Conservation (phyloP, 495 filamentous ascomycete species). For the Penicillium cinerascens region DNA sequence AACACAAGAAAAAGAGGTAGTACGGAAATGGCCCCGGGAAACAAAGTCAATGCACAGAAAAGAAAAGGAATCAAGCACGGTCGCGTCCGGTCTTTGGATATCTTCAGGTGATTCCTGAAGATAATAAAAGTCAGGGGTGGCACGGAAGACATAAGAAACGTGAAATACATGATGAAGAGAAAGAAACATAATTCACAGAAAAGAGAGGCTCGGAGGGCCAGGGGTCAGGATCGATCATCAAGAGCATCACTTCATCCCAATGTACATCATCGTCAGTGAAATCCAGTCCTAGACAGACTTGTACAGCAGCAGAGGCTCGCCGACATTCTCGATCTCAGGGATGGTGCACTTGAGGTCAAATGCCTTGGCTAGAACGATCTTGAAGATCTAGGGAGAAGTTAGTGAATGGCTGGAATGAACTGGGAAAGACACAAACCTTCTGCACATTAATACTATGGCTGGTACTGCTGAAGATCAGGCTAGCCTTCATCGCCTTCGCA, state of each 20-base stretch:
- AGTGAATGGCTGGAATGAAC: conserved; percentile 1
- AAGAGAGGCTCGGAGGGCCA: conserved; percentile 18
- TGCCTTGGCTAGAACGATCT: conserved; percentile 96
- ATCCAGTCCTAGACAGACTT: conserved; percentile 58
- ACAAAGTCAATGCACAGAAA: conserved; percentile 9
- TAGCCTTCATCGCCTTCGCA: conserved; percentile 96
- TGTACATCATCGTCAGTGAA: conserved; percentile 37
- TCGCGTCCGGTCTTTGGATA: not conserved
- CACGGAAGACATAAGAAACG: conserved; percentile 15
- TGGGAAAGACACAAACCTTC: conserved; percentile 60
- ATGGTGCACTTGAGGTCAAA: conserved; percentile 99
- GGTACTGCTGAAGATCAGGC: conserved; percentile 95
- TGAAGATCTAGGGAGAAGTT: conserved; percentile 74
- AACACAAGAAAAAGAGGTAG: conserved; percentile 16
- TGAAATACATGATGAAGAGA: conserved; percentile 24
- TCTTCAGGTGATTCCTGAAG: not conserved
- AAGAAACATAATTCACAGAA: conserved; percentile 19
- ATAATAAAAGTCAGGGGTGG: not conserved
- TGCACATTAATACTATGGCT: conserved; percentile 99
- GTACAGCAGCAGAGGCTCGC: conserved; percentile 94
- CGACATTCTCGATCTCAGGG: conserved; percentile 95
- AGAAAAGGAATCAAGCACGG: not conserved
- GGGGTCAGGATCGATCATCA: conserved; percentile 34
- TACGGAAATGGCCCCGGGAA: conserved; percentile 7
- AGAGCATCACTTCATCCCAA: conserved; percentile 40